Base-by-base conservation (phyloP, 371 early-diverging fungal species). In the Lichtheimia corymbifera region DNA sequence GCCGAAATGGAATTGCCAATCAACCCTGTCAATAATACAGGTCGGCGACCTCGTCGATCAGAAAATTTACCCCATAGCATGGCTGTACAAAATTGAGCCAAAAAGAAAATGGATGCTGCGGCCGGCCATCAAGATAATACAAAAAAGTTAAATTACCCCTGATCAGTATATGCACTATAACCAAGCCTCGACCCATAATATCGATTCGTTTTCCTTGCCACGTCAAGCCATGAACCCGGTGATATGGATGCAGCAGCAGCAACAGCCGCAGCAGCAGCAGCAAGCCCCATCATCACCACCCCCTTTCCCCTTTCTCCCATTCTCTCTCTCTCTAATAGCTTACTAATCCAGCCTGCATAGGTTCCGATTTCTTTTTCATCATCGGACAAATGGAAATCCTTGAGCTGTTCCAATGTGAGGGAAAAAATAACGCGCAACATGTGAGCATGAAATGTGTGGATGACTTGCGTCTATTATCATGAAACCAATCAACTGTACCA, bases 21-120 rank as follows among this genome's bases (percentile, higher is more conserved):
- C 24, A 83, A 58, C 0, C 97, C 97, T 7, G 86, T 73, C 17
- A 95, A 69, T 3, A 97, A 61, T 1, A 94, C 90, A 5, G 95
- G 95, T 25, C 91, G 65, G 22, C 97, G 76, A 17, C 97, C 97
- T 61, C 87, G 67, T 13, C 79, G 67, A 64, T 88, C 86, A 9
- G 84, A 85, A 57, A 86, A 57, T 50, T 64, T 70, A 5, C 86
- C 86, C 84, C 85, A 85, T 27, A 73, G 63, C 57, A 85, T 72
- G 3, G 82, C 79, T 6, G 77, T 82, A 63, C 74, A 77, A 42
- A 85, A 85, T 56, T 84, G 83, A 0, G 84, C 85, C 51, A 85
- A 50, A 57, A 83, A 84, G 61, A 83, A 85, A 0, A 79, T 58
- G 1, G 80, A 80, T 17, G 80, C 80, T 77, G 65, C 15, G 17